A percentile compares a stretch with the other conserved stretches of the same genome.
These are phyloP conservation scores for Alternaria viburni DNA, from an alignment of 2,329 filamentous ascomycete species.

Conservation along the genomic window DNA sequence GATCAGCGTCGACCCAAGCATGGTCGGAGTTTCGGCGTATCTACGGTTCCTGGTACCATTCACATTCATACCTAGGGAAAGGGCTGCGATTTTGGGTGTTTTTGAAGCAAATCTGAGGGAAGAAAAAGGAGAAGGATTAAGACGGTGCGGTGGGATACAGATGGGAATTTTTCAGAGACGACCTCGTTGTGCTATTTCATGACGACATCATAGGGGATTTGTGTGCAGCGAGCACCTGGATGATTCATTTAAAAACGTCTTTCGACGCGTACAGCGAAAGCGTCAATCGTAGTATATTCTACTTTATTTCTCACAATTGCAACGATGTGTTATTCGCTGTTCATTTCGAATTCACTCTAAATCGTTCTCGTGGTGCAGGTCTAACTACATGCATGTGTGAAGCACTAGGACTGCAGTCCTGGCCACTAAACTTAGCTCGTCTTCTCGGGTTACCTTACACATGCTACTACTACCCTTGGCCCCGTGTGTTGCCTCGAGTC, in stretches of 20 bases:
- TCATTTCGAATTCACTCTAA: not conserved
- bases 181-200: not conserved
- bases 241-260: not conserved
- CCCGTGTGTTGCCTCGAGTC: not conserved
- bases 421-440: not conserved
- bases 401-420: not conserved
- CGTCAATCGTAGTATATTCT: not conserved
- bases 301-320: not conserved
- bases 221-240: not conserved
- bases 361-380: not conserved
- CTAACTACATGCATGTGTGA: not conserved
- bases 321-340: not conserved
- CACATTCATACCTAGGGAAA: not conserved
- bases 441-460: not conserved
- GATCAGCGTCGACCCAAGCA: not conserved
- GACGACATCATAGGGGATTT: not conserved
- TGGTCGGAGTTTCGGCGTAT: not conserved
- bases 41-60: not conserved
- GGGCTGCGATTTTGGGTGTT: not conserved
- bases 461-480: not conserved
- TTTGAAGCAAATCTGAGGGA: not conserved
- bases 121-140: not conserved
- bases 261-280: not conserved
- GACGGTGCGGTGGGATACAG: not conserved
- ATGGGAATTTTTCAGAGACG: not conserved